These are phyloP conservation scores for Penicillium palitans DNA, from an alignment of 2,329 filamentous ascomycete genomes.

Conservation along the genomic window DNA sequence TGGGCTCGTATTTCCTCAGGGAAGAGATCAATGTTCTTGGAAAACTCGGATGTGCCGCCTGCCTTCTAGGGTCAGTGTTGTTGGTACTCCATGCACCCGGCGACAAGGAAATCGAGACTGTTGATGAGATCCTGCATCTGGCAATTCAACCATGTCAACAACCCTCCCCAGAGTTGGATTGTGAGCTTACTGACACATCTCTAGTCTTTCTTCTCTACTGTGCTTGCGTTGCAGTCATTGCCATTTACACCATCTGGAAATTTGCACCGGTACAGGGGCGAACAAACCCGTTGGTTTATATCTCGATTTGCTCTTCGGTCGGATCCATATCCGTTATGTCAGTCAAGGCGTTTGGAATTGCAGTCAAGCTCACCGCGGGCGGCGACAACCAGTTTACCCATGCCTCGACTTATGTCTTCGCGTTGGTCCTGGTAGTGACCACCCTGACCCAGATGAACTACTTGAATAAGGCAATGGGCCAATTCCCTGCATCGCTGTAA, in stretches of 20 bases:
- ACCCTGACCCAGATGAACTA: conserved; percentile 99
- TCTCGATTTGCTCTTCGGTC: conserved; percentile 96
- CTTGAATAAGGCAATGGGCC: conserved; percentile 96
- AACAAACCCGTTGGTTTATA: conserved; percentile 92
- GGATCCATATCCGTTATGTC: conserved; percentile 98
- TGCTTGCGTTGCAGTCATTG: conserved; percentile 74
- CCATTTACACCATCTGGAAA: conserved; percentile 92
- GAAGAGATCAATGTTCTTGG: conserved; percentile 88
- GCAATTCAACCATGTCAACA: conserved; percentile 77
- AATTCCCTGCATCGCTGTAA: conserved; percentile 96
- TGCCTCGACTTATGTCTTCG: conserved; percentile 90
- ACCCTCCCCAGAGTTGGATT: no score
- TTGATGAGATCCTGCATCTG: conserved; percentile 86
- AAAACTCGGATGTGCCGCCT: conserved; percentile 93
- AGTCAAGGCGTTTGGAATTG: conserved; percentile 97
- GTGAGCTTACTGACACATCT: not conserved
- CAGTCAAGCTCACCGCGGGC: conserved; percentile 86
- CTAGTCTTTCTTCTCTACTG: conserved; percentile 91
- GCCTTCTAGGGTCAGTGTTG: conserved; percentile 90
- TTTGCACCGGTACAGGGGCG: conserved; percentile 86
- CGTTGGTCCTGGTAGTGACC: conserved; percentile 87
- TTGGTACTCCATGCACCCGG: conserved; percentile 96
- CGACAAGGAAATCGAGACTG: conserved; percentile 84
- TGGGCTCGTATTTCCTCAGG: conserved; percentile 90
- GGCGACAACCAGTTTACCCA: conserved; percentile 95